These are phyloP conservation scores for Trypanosoma grayi DNA, from an alignment of 208 protist species.

Conservation along the genomic window DNA sequence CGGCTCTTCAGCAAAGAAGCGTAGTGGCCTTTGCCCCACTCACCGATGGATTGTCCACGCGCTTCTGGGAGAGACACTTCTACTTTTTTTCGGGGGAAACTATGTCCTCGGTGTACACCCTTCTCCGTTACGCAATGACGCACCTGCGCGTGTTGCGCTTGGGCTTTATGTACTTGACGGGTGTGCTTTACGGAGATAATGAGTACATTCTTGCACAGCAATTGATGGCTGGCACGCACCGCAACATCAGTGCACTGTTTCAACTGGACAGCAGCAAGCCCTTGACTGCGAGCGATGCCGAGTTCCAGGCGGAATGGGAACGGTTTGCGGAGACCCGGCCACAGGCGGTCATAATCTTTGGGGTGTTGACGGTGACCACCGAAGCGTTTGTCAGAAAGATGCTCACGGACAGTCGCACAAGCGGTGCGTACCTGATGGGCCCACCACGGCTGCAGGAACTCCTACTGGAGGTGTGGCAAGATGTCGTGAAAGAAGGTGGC, in stretches of 20 bases:
- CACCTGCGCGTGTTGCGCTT: slow-evolving; percentile 11
- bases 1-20: background rate
- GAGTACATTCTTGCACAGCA: slow-evolving; percentile 20
- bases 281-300: background rate
- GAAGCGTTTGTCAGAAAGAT: slow-evolving; percentile 26
- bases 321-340: slow-evolving; percentile 34
- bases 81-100: slow-evolving; percentile 28
- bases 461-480: slow-evolving; percentile 10
- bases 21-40: slow-evolving; percentile 31
- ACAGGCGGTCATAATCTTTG: slow-evolving; percentile 52
- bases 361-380: slow-evolving; percentile 19
- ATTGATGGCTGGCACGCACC: slow-evolving; percentile 6
- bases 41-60: slow-evolving; percentile 9
- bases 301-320: slow-evolving; percentile 30
- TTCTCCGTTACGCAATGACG: slow-evolving; percentile 12
- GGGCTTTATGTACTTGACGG: slow-evolving; percentile 53
- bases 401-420: slow-evolving; percentile 32
- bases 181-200: slow-evolving; percentile 34
- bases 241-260: slow-evolving; percentile 27
- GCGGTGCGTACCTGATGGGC: slow-evolving; percentile 26
- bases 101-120: background rate
- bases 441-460: slow-evolving; percentile 24
- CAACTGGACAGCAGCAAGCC: background rate
- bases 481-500: background rate
- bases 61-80: slow-evolving; percentile 22